Conservation (phyloP, 257 asterid genomes). For the Solanum rostratum region DNA sequence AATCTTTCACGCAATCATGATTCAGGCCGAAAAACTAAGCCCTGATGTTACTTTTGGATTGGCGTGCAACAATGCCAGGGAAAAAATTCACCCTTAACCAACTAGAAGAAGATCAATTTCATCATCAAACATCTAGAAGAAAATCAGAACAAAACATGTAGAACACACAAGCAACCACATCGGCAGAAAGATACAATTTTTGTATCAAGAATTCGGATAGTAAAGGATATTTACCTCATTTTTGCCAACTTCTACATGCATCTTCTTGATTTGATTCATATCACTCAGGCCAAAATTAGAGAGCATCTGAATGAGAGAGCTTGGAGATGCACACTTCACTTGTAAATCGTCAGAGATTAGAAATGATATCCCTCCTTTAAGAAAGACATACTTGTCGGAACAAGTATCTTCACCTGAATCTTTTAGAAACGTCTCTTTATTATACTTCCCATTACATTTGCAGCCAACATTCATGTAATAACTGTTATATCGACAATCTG, state of each 20-base stretch:
- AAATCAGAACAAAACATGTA: background rate
- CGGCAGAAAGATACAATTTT: background rate
- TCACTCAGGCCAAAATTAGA: background rate
- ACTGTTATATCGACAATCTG: background rate
- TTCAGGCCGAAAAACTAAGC: background rate
- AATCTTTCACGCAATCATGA: too few species aligned
- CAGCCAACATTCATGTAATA: background rate
- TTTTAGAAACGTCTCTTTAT: background rate
- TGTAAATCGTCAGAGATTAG: background rate
- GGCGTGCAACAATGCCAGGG: too few species aligned
- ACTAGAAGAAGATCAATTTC: background rate
- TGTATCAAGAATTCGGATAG: background rate
- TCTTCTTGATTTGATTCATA: background rate
- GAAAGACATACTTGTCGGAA: background rate
- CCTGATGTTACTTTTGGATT: too few species aligned
- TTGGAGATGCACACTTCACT: background rate
- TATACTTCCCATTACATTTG: background rate
- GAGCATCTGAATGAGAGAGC: background rate
- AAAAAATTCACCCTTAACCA: too few species aligned
- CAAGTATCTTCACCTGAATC: background rate
- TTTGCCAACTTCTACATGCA: background rate
- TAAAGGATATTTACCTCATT: background rate
- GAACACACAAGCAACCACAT: background rate
- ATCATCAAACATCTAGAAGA: background rate
- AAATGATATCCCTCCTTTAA: background rate